Conservation (phyloP, 2,329 filamentous ascomycete species). For the Mycogone perniciosa region DNA sequence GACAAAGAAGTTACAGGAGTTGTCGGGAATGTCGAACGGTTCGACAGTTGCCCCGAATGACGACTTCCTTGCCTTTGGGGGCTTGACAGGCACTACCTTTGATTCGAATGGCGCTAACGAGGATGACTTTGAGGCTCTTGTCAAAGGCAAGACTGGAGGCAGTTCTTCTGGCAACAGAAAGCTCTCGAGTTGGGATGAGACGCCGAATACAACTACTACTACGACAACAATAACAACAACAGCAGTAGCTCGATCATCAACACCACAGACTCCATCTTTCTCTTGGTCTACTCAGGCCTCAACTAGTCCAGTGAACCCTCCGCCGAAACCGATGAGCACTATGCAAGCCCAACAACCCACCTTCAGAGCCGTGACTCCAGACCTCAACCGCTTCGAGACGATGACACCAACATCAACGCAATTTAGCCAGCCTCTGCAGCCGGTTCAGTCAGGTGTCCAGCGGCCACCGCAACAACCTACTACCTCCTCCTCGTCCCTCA, state of each 20-base stretch:
- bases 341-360: slow-evolving; percentile 33
- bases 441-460: slow-evolving; percentile 26
- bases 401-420: slow-evolving; percentile 56
- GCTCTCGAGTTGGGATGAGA: slow-evolving; percentile 44
- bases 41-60: slow-evolving; percentile 44
- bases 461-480: slow-evolving; percentile 21
- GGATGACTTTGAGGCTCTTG: slow-evolving; percentile 81
- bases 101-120: slow-evolving; percentile 50
- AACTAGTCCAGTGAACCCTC: slow-evolving; percentile 25
- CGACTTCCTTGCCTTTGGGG: slow-evolving; percentile 66
- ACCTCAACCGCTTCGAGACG: slow-evolving; percentile 48
- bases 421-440: slow-evolving; percentile 55
- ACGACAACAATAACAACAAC: slow-evolving; percentile 18
- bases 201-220: slow-evolving; percentile 24
- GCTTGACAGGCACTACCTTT: slow-evolving; percentile 54
- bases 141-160: slow-evolving; percentile 57
- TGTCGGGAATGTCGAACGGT: slow-evolving; percentile 55
- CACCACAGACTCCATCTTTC: slow-evolving; percentile 46
- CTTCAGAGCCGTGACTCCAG: slow-evolving; percentile 54
- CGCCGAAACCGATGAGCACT: slow-evolving; percentile 25
- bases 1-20: slow-evolving; percentile 77
- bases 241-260: slow-evolving; percentile 22
- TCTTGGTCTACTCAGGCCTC: slow-evolving; percentile 58
- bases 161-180: slow-evolving; percentile 33
- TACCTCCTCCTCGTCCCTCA: slow-evolving; percentile 35